Conservation (phyloP, 768 basidiomycete species). For the Suillus bovinus region DNA sequence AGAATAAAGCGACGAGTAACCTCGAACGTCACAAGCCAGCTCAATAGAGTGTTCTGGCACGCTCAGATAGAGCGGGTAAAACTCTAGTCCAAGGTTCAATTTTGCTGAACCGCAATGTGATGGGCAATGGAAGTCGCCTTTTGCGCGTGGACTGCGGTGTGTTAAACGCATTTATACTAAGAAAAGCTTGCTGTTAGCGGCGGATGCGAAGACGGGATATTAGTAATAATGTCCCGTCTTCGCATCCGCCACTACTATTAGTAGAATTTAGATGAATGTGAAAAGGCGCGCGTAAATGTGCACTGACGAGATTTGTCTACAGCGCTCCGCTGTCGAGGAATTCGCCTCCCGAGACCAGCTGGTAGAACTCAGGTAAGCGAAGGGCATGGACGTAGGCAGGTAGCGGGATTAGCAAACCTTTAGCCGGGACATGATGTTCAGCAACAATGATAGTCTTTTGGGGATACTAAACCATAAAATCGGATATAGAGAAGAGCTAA, state of each 20-base stretch:
- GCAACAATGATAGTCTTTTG: background rate
- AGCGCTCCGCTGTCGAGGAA: background rate
- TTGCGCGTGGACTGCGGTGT: constrained; percentile 3
- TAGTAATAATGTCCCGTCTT: no score
- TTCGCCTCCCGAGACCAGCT: background rate
- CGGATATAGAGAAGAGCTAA: background rate
- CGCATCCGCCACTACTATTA: no score
- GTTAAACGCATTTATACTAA: background rate
- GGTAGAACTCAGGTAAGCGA: background rate
- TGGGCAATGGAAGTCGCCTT: background rate
- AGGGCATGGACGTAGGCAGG: background rate
- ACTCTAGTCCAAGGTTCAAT: background rate
- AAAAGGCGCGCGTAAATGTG: background rate
- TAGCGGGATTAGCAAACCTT: background rate
- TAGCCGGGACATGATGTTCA: background rate
- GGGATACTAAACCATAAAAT: background rate
- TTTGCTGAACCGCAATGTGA: background rate
- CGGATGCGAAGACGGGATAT: background rate
- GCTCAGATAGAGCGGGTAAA: background rate
- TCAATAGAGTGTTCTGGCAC: background rate
- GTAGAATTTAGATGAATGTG: background rate
- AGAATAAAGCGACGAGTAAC: background rate
- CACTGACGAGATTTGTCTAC: background rate
- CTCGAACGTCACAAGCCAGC: background rate
- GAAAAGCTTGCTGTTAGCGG: background rate